Percentiles rank a stretch among this genome's conserved stretches.
Evolutionary conservation across 2,329 filamentous ascomycete genomes (phyloP).

Genomic region (Ascochyta rabiei): DNA sequence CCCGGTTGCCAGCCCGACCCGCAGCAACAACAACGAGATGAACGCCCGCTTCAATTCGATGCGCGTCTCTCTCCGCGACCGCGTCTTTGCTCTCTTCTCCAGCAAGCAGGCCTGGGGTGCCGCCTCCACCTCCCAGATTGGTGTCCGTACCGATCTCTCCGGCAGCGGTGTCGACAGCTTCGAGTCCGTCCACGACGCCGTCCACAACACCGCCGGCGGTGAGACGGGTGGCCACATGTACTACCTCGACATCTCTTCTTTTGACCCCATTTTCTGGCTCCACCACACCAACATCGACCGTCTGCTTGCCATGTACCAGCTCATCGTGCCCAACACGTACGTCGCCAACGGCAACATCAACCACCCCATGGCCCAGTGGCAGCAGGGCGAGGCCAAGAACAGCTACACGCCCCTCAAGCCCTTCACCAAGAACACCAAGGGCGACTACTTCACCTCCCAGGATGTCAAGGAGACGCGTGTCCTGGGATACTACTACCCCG

Average conservation of each 20-base stretch:
- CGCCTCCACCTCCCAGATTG: conserved; percentile 39
- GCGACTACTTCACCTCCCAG: conserved; percentile 54
- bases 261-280: conserved; percentile 69
- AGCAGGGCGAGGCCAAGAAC: conserved; percentile 57
- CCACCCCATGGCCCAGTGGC: conserved; percentile 44
- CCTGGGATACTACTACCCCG: conserved; percentile 52
- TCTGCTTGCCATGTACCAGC: conserved; percentile 77
- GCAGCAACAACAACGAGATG: conserved; percentile 48
- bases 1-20: conserved; percentile 40
- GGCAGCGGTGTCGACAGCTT: conserved; percentile 45
- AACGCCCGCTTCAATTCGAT: conserved; percentile 34
- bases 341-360: conserved; percentile 55
- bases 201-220: conserved; percentile 45
- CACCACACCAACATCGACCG: conserved; percentile 49
- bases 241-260: conserved; percentile 74
- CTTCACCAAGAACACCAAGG: conserved; percentile 40
- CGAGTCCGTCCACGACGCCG: conserved; percentile 44
- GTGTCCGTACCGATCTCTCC: conserved; percentile 38
- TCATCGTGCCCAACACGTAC: conserved; percentile 72
- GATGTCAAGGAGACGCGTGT: conserved; percentile 45
- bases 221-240: conserved; percentile 72
- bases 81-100: conserved; percentile 45
- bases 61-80: conserved; percentile 44
- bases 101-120: conserved; percentile 39
- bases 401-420: conserved; percentile 55